Evolutionary conservation across 2,329 filamentous ascomycete genomes (phyloP).

Genomic region (Zymoseptoria crescenta): DNA sequence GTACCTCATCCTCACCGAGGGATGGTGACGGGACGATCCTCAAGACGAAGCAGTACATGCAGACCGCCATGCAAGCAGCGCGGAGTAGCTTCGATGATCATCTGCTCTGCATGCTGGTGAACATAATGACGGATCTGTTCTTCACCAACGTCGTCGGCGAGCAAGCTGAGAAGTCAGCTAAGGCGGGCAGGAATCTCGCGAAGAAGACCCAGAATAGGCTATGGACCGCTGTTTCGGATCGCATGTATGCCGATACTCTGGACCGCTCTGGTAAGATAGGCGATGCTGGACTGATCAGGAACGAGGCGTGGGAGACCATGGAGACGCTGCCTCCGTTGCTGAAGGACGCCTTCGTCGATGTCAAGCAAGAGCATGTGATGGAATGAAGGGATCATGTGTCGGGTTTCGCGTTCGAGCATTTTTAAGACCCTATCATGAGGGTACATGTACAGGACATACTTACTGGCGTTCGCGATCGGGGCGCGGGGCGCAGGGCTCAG

Average conservation of each 20-base stretch:
- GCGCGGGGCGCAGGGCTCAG: not conserved
- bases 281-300: constrained; percentile 21
- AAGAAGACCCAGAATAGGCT: constrained; percentile 39
- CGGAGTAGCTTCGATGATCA: constrained; percentile 66
- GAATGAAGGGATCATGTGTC: not conserved
- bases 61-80: constrained; percentile 62
- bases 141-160: constrained; percentile 72
- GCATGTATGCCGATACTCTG: constrained; percentile 67
- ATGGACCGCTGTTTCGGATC: constrained; percentile 60
- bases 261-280: constrained; percentile 55
- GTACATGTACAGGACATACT: not conserved
- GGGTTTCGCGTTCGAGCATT: not conserved
- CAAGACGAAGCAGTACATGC: constrained; percentile 70
- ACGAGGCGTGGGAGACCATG: constrained; percentile 17
- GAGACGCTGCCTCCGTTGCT: constrained; percentile 15
- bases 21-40: constrained; percentile 58
- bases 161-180: constrained; percentile 45
- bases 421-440: not conserved
- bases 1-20: constrained; percentile 39
- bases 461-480: not conserved
- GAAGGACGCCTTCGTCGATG: constrained; percentile 6
- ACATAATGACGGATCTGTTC: constrained; percentile 74
- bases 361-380: not conserved
- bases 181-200: constrained; percentile 45
- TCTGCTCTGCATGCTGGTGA: constrained; percentile 73